Evolutionary conservation across 2,329 filamentous ascomycete species (phyloP), one percentile per base, ranked within the genome.

Genomic region (Rhynchosporium graminicola): DNA sequence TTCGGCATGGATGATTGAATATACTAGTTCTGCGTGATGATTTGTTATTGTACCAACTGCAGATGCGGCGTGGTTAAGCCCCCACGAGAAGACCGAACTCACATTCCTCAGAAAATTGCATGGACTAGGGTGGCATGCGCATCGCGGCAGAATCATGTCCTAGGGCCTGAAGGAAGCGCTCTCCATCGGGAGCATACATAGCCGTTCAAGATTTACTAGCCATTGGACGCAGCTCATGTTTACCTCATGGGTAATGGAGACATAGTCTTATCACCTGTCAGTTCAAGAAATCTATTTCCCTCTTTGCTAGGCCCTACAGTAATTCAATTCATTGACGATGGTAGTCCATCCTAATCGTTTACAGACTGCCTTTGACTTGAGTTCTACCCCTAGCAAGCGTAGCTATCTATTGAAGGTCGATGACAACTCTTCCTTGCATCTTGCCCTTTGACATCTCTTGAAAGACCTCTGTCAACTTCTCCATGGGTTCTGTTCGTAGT

Each of bases 361-460:
- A 33, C 47, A 42, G 36, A 29, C 43, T 45, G 31, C 36, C 51
- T 47, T 51, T 13, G 47, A 13, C 33, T 4, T 28, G 4, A n/a
- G 26, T 36, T 7, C 33, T n/a, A 28, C 13, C 3, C 45, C 5
- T 29, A 10, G 50, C 12, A 42, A 15, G 26, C 2, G 8, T 20
- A 42, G 29, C 29, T 4, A 15, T 42, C 60, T 67, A 72, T 59
- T 71, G 67, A 29, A 80, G 69, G 69, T 80, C 79, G 54, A 81
- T 65, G n/a, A 81, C 79, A 8, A 81, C 79, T 65, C 79, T 73
- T 26, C 80, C 80, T 65, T 78, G 74, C 67, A 81, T 68, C 52
- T 74, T 74, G 3, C 78, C 79, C 57, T 74, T 72, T 9, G 73
- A 70, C 77, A 81, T 80, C 63, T 77, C 74, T 61, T 79, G 65